These are phyloP conservation scores for Kodamaea plutei DNA, from an alignment of 1,139 yeast species.

Conservation along the genomic window DNA sequence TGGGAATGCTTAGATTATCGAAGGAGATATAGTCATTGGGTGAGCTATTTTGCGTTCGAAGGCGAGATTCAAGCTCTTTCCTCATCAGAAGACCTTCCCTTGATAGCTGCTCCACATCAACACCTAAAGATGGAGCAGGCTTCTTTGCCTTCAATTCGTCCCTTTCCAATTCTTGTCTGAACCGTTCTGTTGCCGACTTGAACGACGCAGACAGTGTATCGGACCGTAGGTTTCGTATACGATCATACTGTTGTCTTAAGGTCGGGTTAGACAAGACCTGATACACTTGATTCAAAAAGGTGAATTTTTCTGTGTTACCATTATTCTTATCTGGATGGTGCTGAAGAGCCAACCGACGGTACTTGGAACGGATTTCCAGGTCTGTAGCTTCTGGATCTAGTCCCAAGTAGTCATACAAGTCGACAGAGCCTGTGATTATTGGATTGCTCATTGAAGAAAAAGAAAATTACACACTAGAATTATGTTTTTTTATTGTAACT, in stretches of 20 bases:
- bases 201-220: background rate
- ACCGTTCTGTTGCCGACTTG: slow-evolving; percentile 18
- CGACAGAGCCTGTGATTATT: too few species aligned
- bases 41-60: background rate
- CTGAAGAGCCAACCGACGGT: slow-evolving; percentile 19
- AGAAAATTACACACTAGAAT: too few species aligned
- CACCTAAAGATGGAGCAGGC: slow-evolving; percentile 1
- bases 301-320: slow-evolving; percentile 32
- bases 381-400: slow-evolving; percentile 19
- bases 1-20: slow-evolving; percentile 15
- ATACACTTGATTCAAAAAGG: slow-evolving; percentile 35
- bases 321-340: slow-evolving; percentile 48
- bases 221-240: slow-evolving; percentile 2
- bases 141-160: slow-evolving; percentile 24
- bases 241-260: slow-evolving; percentile 35
- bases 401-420: slow-evolving; percentile 32
- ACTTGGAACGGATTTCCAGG: slow-evolving; percentile 15
- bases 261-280: slow-evolving; percentile 32
- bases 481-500: too few species aligned
- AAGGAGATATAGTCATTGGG: slow-evolving; percentile 17
- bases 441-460: too few species aligned
- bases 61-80: slow-evolving; percentile 18
- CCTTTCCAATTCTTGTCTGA: slow-evolving; percentile 31
- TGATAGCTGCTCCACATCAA: slow-evolving; percentile 11
- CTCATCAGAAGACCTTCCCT: slow-evolving; percentile 31